Conservation (phyloP, 169 alveolate genomes). For the Plasmodium gallinaceum region DNA sequence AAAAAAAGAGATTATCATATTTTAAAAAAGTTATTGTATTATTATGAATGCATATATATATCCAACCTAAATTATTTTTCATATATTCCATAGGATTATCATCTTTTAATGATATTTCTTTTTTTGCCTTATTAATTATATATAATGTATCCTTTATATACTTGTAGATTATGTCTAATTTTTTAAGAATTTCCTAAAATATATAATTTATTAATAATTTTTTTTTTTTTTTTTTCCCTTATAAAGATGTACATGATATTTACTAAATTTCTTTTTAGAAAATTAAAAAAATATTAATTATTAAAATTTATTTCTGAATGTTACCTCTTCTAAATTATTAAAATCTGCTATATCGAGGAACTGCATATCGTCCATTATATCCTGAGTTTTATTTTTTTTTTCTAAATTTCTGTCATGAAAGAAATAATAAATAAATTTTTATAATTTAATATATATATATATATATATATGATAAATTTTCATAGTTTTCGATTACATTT, state of each 20-base stretch:
- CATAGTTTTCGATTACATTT: constrained; percentile 10
- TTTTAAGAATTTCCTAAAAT: constrained; percentile 59
- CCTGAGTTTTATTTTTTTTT: constrained; percentile 61
- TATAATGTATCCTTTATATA: constrained; percentile 67
- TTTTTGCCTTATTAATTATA: constrained; percentile 67
- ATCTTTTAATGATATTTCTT: constrained; percentile 68
- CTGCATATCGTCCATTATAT: constrained; percentile 64
- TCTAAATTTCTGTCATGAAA: constrained; percentile 21
- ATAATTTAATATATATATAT: background rate
- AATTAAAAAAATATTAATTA: no score
- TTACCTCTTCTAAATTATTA: constrained; percentile 60
- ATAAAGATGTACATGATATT: background rate
- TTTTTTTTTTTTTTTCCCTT: background rate
- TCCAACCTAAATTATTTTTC: constrained; percentile 47
- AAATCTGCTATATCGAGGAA: constrained; percentile 48
- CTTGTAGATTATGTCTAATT: constrained; percentile 54
- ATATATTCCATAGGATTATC: constrained; percentile 40
- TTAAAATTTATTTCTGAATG: background rate
- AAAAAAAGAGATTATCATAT: background rate
- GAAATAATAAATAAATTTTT: background rate
- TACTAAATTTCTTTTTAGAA: no score
- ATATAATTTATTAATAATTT: background rate
- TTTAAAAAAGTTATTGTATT: background rate
- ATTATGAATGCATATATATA: constrained; percentile 1
- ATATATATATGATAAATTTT: background rate